Evolutionary conservation across 2,329 filamentous ascomycete genomes (phyloP), one percentile per base, ranked within the genome.

Genomic region (Reticulascus tulasneorum): DNA sequence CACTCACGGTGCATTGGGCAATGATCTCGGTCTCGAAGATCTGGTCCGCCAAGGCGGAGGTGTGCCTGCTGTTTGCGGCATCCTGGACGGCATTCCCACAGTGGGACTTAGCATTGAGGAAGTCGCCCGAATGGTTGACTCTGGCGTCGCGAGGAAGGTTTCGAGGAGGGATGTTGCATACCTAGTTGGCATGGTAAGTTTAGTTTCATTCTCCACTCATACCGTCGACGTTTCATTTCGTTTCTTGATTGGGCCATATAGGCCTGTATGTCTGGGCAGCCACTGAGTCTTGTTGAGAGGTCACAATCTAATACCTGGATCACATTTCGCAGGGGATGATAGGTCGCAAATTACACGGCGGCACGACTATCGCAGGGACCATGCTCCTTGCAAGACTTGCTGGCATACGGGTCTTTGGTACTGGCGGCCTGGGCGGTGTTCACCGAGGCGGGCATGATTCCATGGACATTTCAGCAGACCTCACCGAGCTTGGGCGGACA

Each of bases 381-480:
- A 96, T 94, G 86, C 62, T 96, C 23, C 76, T 98, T 20, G 87
- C 93, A 28, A 75, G 86, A 45, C 68, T 90, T 41, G 91, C 89
- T 19, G 90, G 90, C 9, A 94, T 98, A 55, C 84, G 82, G 46
- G 77, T 98, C 32, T 96, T 98, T 61, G 93, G 89, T 18, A 98
- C 93, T 6, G 93, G 93, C 29, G 93, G 93, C 10, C 77, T 98
- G 5, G 91, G 93, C 37, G 93, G 93, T 40, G 93, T 98, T 17
- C 93, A 98, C 60, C 81, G 90, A 28, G 90, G 87, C 35, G 93
- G 82, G 30, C 84, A 96, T 58, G 75, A 75, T 47, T 86, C 84
- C 7, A 84, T 97, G 81, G 93, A 98, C 57, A 79, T 98, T 44
- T 97, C 91, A 42, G 91, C 93, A 25, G 93, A 98, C 62, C 72